Evolutionary conservation across 495 filamentous ascomycete species (phyloP), one percentile per base, ranked within the genome.

Genomic region (Lepraria neglecta): DNA sequence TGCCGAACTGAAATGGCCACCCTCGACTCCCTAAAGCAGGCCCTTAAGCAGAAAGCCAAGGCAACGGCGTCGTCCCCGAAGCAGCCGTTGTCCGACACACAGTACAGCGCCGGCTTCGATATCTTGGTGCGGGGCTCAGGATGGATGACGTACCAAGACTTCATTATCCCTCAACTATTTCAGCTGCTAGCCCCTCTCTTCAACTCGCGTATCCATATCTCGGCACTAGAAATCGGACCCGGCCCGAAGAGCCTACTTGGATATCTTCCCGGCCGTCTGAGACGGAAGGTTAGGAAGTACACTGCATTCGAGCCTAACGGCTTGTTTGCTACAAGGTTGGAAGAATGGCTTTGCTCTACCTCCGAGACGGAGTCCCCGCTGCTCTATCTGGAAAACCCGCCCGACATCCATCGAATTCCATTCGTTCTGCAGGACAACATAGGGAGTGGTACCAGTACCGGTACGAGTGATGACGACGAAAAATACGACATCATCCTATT

Each of bases 141-240:
- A 72, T 74, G 70, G 76, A 67, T 50, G 27, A 77, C 69, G 1
- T 83, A 85, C 71, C 67, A 77, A 70, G 73, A 80, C 62, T 85
- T 84, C 68, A 80, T 85, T 63, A 76, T 82, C 60, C 81, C 82
- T 67, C 78, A 82, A 50, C 72, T 87, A 28, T 74, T 71, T 60
- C 69, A 74, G 58, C 67, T 82, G n/a, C 63, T 86, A 45, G 54
- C 67, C 7, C 67, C 76, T 51, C 74, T 84, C 64, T 73, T 80
- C 70, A 71, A 73, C 59, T 76, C 79, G 43, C 77, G 76, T 59
- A 59, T 38, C 60, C 57, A 62, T 51, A 74, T 85, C 64, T 85
- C 81, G 40, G 76, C 78, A 31, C 74, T 86, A 60, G 84, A 87
- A 70, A 82, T 86, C 61, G 81, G 80, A 70, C 82, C 84, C 0